A percentile compares a stretch with the other conserved stretches of the same genome.
phyloP scores from a whole-genome alignment of 306 rosid species.

The Comarum palustre region DNA sequence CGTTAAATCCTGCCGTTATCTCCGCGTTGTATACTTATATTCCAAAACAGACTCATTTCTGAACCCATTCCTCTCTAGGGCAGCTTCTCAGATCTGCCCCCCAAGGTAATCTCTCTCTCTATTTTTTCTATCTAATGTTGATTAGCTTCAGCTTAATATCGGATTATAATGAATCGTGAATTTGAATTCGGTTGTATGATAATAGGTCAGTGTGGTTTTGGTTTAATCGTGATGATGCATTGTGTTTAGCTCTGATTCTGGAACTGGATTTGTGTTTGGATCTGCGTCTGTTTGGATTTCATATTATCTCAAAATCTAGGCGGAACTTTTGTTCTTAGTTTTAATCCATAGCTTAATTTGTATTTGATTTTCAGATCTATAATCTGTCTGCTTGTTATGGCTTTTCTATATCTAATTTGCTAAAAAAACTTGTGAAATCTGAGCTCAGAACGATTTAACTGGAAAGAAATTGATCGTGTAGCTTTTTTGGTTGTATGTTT shows the following conservation, averaged over 20 bases:
- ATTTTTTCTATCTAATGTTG: too few species aligned
- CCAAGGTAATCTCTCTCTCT: background rate
- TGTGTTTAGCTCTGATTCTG: background rate
- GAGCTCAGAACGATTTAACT: background rate
- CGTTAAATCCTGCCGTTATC: constrained; percentile 14
- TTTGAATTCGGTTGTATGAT: background rate
- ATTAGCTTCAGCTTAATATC: background rate
- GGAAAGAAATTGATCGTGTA: background rate
- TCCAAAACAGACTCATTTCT: background rate
- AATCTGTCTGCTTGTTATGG: background rate
- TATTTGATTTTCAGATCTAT: background rate
- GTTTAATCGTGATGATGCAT: background rate
- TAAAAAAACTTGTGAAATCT: background rate
- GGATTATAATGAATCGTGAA: background rate
- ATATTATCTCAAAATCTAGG: background rate
- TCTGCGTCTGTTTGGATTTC: background rate
- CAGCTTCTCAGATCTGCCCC: constrained; percentile 43
- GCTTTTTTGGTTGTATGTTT: background rate
- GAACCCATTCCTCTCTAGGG: constrained; percentile 11
- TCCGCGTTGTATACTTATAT: constrained; percentile 17
- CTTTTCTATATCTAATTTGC: background rate
- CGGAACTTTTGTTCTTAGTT: background rate
- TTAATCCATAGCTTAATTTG: background rate
- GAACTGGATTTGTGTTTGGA: constrained; percentile 16
- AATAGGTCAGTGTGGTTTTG: background rate